Evolutionary conservation across 2,329 filamentous ascomycete genomes (phyloP), one percentile per base, ranked within the genome.

Genomic region (Calonectria henricotiae): DNA sequence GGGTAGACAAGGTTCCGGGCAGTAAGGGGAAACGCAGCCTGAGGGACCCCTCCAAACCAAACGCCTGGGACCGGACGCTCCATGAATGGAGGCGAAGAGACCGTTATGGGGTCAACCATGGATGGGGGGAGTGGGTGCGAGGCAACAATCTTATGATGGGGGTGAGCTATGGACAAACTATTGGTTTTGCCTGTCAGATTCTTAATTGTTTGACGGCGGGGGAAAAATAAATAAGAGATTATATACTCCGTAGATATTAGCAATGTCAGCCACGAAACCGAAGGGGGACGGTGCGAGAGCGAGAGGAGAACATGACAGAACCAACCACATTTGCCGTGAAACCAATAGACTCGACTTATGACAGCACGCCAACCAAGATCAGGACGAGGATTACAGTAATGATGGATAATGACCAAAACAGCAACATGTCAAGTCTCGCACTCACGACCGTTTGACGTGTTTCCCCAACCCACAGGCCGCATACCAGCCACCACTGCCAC

Each of bases 1-100:
- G 67, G 67, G 62, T 54, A 61, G 62, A 44, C 67, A 65, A 41
- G 64, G 64, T 55, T 65, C 47, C 54, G 54, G 55, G 51, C 55
- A 62, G 35, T 35, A 62, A 60, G 60, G 55, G 37, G 67, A 63
- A 67, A 51, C 55, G 54, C 37, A 23, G 58, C 32, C 32, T 47
- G 69, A 43, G 44, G 73, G 75, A 72, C 72, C 71, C 75, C 70
- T 75, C 77, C 76, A 79, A 80, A 80, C 75, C 69, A 80, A 81
- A 80, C 74, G 73, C 71, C 68, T 73, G 72, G 73, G 73, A 61
- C 65, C 55, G 43, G 54, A 46, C 54, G 47, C 43, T 32, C 62
- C 49, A 23, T 54, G 8, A 5, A 62, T 23, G 47, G 47, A 43
- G 49, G 41, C 44, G 58, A 37, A 32, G 35, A 43, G 54, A 46